These are phyloP conservation scores for Auriculariales sp. DNA, from an alignment of 768 basidiomycete species.

Conservation along the genomic window DNA sequence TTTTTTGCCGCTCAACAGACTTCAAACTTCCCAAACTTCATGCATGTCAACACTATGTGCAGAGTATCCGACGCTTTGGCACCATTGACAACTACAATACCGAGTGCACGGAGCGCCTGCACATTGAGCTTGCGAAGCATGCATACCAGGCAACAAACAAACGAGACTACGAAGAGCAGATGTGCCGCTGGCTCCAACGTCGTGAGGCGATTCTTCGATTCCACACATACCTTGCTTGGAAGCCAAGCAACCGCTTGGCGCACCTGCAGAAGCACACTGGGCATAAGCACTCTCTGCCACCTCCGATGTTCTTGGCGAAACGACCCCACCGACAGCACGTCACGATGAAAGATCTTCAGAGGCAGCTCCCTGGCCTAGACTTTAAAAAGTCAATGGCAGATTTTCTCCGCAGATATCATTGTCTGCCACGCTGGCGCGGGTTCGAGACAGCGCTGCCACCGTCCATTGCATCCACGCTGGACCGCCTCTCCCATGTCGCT, in stretches of 20 bases:
- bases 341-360: background rate
- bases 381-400: background rate
- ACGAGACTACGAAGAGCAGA: too few relatives aligned
- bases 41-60: conserved; percentile 19
- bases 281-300: background rate
- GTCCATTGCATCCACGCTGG: background rate
- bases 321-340: background rate
- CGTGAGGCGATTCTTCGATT: too few relatives aligned
- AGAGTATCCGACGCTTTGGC: conserved; percentile 18
- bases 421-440: background rate
- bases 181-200: too few relatives aligned
- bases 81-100: conserved; percentile 26
- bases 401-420: background rate
- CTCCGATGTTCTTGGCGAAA: background rate
- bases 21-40: conserved; percentile 32
- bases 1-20: too few relatives aligned
- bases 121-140: conserved; percentile 16
- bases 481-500: conserved; percentile 6
- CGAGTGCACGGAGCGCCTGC: conserved; percentile 23
- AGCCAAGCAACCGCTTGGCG: too few relatives aligned
- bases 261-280: background rate
- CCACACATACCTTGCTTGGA: too few relatives aligned
- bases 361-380: background rate
- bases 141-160: too few relatives aligned
- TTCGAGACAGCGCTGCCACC: background rate